These are phyloP conservation scores for Barnettozyma sp. DNA, from an alignment of 805 yeast genomes.

Conservation along the genomic window DNA sequence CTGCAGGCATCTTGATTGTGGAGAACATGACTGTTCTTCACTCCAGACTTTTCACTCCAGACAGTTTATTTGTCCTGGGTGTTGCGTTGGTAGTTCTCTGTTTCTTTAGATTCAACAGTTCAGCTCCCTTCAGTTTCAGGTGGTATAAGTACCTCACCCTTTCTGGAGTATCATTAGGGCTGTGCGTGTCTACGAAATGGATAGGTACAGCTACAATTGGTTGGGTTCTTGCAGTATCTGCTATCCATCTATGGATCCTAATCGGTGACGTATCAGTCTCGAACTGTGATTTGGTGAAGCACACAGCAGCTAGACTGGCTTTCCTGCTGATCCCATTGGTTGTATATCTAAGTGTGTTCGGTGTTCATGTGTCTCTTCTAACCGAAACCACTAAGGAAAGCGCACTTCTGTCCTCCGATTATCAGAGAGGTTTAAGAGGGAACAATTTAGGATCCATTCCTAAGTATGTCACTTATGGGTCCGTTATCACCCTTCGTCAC, in stretches of 20 bases:
- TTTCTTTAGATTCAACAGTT: conserved; percentile 42
- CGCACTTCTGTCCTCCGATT: conserved; percentile 57
- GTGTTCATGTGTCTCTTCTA: conserved; percentile 46
- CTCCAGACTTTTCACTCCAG: conserved; percentile 46
- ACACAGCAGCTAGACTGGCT: conserved; percentile 33
- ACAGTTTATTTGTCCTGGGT: conserved; percentile 38
- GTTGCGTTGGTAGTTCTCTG: conserved; percentile 43
- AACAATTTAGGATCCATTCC: conserved; percentile 40
- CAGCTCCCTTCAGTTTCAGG: conserved; percentile 35
- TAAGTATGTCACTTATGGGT: conserved; percentile 66
- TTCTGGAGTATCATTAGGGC: conserved; percentile 47
- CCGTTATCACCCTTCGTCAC: conserved; percentile 68
- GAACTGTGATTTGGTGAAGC: conserved; percentile 31
- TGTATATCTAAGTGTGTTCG: conserved; percentile 51
- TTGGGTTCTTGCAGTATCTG: conserved; percentile 50
- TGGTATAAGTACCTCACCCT: conserved; percentile 50
- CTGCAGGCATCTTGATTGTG: conserved; percentile 43
- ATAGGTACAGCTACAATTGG: conserved; percentile 60
- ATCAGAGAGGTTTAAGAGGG: conserved; percentile 49
- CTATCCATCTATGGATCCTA: conserved; percentile 51
- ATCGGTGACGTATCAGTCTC: conserved; percentile 60
- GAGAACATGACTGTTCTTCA: conserved; percentile 59
- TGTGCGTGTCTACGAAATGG: conserved; percentile 56
- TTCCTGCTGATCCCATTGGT: conserved; percentile 49
- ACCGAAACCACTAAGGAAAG: conserved; percentile 48